Base-by-base conservation (phyloP, 495 filamentous ascomycete species). In the Tirmania nivea region DNA sequence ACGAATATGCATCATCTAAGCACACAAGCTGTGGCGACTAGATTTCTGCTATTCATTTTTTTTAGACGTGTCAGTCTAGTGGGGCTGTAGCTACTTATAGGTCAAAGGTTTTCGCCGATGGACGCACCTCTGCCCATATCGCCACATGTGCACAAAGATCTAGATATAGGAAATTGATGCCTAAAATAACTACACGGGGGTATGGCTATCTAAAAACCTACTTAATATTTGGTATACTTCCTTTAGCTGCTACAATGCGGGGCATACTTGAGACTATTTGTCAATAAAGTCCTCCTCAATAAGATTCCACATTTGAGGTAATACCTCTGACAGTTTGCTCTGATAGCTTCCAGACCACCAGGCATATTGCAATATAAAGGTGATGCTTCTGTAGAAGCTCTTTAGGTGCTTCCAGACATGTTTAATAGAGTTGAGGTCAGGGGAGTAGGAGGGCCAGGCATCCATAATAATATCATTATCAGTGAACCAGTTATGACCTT, bases 201-300 rank as follows among this genome's bases (percentile, higher is more conserved):
- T n/a, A 19, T 4, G 14, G 42, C 14, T 47, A 19, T 19, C 3
- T n/a, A 47, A 14, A 47, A 47, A 3, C 42, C n/a, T 19, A 14
- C 42, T 19, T 52, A 55, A 53, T 54, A 59, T 35, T 48, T 53
- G 51, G n/a, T 56, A 47, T 59, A 56, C 51, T 51, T n/a, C n/a
- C n/a, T n/a, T n/a, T n/a, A n/a, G n/a, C n/a, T 12, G 53, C 48
- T 36, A 56, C 53, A 17, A 56, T 48, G 6, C 49, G 35, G 16
- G 35, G 50, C 47, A 59, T 56, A 25, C 52, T 52, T 19, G 36
- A 45, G 50, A 48, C 57, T 21, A n/a, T 53, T n/a, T 54, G 50
- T 58, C 47, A 48, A 61, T 54, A 37, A 35, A 10, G 9, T 54
- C n/a, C 9, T 53, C 35, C 4, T 50, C 47, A 36, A 61, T 61